phyloP scores from a whole-genome alignment of 179 eudicot genomes.

The Drosera spatulata region DNA sequence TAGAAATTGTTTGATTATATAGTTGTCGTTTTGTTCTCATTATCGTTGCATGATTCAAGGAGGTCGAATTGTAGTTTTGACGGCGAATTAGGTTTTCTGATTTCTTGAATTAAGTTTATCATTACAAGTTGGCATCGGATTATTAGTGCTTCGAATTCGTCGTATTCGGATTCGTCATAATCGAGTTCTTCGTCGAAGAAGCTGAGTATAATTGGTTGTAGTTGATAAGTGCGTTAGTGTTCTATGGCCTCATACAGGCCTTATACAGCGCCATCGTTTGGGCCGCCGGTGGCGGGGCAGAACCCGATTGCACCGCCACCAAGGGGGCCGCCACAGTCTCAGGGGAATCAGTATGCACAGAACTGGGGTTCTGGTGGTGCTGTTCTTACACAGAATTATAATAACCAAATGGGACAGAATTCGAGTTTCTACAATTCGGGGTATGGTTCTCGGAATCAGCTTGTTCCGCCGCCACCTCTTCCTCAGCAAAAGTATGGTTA shows the following conservation, averaged over 20 bases:
- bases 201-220: too few relatives aligned
- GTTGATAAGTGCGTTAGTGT: neutral
- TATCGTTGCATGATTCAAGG: too few relatives aligned
- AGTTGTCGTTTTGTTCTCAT: too few relatives aligned
- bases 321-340: conserved; percentile 27
- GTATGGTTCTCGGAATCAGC: conserved; percentile 14
- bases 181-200: too few relatives aligned
- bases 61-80: too few relatives aligned
- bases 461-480: conserved; percentile 10
- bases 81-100: too few relatives aligned
- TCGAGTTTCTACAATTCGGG: conserved; percentile 33
- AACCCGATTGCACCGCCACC: conserved; percentile 33
- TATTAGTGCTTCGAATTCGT: too few relatives aligned
- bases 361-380: conserved; percentile 47
- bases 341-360: conserved; percentile 41
- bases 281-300: conserved; percentile 32
- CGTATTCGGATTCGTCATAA: too few relatives aligned
- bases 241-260: conserved; percentile 74
- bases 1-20: too few relatives aligned
- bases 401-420: conserved; percentile 20
- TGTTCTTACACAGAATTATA: conserved; percentile 27
- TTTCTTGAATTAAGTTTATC: too few relatives aligned
- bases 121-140: too few relatives aligned
- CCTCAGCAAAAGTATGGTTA: conserved; percentile 40
- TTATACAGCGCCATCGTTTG: conserved; percentile 52